Evolutionary conservation across 148 eudicot species (phyloP), one percentile per base, ranked within the genome.

Genomic region (Fallopia convolvulus): DNA sequence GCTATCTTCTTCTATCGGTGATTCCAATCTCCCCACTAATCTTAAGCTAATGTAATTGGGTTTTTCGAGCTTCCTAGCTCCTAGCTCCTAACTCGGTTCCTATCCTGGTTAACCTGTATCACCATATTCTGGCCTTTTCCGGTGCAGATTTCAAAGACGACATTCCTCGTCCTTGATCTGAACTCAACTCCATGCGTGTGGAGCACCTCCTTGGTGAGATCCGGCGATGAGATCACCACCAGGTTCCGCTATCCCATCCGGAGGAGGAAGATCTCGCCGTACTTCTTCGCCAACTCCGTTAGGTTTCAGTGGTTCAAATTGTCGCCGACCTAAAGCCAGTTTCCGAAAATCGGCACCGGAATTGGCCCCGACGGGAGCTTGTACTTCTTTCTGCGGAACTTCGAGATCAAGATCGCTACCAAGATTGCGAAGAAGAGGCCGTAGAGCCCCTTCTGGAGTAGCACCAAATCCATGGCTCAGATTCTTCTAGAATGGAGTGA

Each of bases 81-180:
- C n/a, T n/a, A n/a, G n/a, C n/a, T n/a, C n/a, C n/a, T n/a, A n/a
- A n/a, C n/a, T n/a, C n/a, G n/a, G n/a, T n/a, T n/a, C n/a, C n/a
- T n/a, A n/a, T n/a, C n/a, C n/a, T n/a, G n/a, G n/a, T n/a, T n/a
- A n/a, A n/a, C n/a, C n/a, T n/a, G n/a, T n/a, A n/a, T n/a, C 10
- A 85, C 90, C 90, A 87, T 87, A 81, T 87, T 88, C 61, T 87
- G 85, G 3, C 90, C 90, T 0, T 76, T 77, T 2, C 87, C 88
- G 1, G 90, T 87, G 88, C 85, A 87, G 55, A 87, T 83, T 49
- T 87, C 90, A 30, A 87, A 87, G 15, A 87, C 90, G 8, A 87
- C 88, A 42, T 87, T 87, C 11, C 88, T 81, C 1, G 90, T 82
- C 0, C 90, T 80, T 3, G 90, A 87, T 46, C 90, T 88, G 65